Conservation (phyloP, 164 flowering plant genomes). For the Protea cynaroides region DNA sequence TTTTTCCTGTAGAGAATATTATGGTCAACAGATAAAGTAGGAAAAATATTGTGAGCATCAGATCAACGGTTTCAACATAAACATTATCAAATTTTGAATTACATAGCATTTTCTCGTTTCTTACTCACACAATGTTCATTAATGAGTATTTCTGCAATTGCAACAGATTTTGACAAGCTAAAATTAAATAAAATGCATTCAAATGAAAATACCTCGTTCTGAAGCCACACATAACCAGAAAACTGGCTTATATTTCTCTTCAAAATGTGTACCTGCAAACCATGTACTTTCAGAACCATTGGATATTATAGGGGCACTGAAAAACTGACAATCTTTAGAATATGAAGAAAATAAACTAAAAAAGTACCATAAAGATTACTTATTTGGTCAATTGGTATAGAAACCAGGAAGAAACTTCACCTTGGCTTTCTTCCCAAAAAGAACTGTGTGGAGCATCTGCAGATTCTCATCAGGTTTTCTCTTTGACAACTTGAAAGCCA, state of each 20-base stretch:
- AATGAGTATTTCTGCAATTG: too few relatives aligned
- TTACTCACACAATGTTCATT: too few relatives aligned
- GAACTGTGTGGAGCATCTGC: slow-evolving; percentile 68
- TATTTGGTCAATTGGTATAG: not conserved
- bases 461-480: slow-evolving; percentile 84
- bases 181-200: not conserved
- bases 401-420: slow-evolving; percentile 22
- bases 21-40: not conserved
- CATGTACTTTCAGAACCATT: not conserved
- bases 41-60: too few relatives aligned
- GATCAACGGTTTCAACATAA: too few relatives aligned
- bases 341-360: not conserved
- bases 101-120: too few relatives aligned
- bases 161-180: not conserved
- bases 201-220: slow-evolving; percentile 58
- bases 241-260: slow-evolving; percentile 70
- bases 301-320: not conserved
- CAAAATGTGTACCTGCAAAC: slow-evolving; percentile 46
- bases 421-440: slow-evolving; percentile 79
- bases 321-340: not conserved
- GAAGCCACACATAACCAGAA: slow-evolving; percentile 84
- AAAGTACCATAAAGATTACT: not conserved
- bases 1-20: slow-evolving; percentile 46
- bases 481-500: slow-evolving; percentile 87
- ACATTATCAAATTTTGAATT: too few relatives aligned